Evolutionary conservation across 2,329 filamentous ascomycete species (phyloP).

Genomic region (Kalaharituber pfeilii): DNA sequence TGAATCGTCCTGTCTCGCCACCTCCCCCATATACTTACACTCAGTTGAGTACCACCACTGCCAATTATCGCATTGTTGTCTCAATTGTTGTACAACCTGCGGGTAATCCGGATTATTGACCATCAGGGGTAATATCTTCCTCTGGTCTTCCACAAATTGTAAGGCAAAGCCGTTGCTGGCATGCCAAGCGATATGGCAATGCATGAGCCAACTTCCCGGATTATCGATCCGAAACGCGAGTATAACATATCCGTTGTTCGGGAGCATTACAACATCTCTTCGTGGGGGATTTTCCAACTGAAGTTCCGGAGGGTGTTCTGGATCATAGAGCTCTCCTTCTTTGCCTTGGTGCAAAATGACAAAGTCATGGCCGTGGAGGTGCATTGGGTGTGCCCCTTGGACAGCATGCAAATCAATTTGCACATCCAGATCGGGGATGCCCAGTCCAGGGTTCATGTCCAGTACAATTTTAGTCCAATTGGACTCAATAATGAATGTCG

Average conservation of each 20-base stretch:
- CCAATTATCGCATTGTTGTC: constrained; percentile 25
- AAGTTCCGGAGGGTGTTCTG: constrained; percentile 28
- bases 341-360: constrained; percentile 32
- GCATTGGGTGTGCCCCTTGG: constrained; percentile 33
- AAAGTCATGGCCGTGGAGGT: constrained; percentile 38
- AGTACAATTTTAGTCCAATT: too few relatives aligned
- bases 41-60: constrained; percentile 26
- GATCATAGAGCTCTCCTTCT: constrained; percentile 30
- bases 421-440: not conserved
- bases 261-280: constrained; percentile 36
- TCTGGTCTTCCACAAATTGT: constrained; percentile 32
- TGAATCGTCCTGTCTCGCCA: not conserved
- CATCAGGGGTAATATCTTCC: constrained; percentile 23
- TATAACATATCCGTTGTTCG: constrained; percentile 31
- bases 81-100: not conserved
- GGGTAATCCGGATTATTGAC: constrained; percentile 12
- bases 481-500: not conserved
- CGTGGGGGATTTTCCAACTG: constrained; percentile 33
- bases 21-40: not conserved
- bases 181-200: constrained; percentile 35
- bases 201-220: constrained; percentile 28
- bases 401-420: not conserved
- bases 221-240: constrained; percentile 36
- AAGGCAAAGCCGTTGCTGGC: constrained; percentile 36
- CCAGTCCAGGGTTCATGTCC: too few relatives aligned